These are phyloP conservation scores for Papiliotrema nemorosa DNA, from an alignment of 1,284 basidiomycete species.

Conservation along the genomic window DNA sequence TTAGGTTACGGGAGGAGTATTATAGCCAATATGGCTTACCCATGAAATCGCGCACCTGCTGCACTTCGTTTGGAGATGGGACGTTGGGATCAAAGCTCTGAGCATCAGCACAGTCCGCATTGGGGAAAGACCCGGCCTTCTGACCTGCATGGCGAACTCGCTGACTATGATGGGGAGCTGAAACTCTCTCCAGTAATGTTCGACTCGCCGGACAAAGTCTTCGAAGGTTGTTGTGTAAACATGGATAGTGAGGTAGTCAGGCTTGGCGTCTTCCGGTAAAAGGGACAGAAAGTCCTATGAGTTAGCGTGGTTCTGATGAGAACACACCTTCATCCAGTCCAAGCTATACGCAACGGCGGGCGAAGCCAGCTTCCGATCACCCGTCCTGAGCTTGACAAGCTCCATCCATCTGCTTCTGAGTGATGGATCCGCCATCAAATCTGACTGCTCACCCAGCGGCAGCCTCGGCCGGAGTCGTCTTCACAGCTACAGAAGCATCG, in stretches of 20 bases:
- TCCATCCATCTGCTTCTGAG: constrained; percentile 32
- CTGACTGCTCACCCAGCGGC: too few relatives aligned
- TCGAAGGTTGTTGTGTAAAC: constrained; percentile 47
- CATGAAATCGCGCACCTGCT: constrained; percentile 48
- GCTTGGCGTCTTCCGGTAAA: constrained; percentile 23
- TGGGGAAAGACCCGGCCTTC: constrained; percentile 1
- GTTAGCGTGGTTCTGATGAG: not conserved
- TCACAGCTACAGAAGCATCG: constrained; percentile 26
- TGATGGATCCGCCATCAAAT: too few relatives aligned
- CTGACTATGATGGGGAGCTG: constrained; percentile 40
- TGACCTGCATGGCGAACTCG: constrained; percentile 43
- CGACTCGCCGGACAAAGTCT: constrained; percentile 23
- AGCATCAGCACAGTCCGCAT: not conserved
- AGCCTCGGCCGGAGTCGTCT: constrained; percentile 21
- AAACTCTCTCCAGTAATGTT: constrained; percentile 30
- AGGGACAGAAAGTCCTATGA: constrained; percentile 27
- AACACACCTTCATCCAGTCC: constrained; percentile 35
- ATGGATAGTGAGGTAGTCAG: constrained; percentile 38
- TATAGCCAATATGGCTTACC: constrained; percentile 19
- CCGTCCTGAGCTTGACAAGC: constrained; percentile 19
- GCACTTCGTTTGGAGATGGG: constrained; percentile 27
- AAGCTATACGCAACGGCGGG: constrained; percentile 36
- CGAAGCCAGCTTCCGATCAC: constrained; percentile 30
- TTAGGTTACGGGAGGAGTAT: not conserved
- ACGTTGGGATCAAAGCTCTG: constrained; percentile 40